Evolutionary conservation across 1,284 basidiomycete genomes (phyloP), one percentile per base, ranked within the genome.

Genomic region (Nidula niveotomentosa): DNA sequence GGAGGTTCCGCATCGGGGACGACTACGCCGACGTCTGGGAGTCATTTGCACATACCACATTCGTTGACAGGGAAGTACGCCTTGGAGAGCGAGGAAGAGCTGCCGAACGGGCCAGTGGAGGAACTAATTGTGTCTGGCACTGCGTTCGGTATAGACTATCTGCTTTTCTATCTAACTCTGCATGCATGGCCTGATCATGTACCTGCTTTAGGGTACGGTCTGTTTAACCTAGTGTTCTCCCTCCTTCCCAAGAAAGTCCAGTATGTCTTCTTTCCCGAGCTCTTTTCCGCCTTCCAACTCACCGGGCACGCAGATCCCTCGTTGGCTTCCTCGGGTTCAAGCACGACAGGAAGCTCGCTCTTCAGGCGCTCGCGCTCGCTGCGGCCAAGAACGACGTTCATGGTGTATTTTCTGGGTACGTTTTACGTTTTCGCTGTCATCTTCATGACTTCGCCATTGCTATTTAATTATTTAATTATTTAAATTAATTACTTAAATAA

Each of bases 171-270:
- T 41, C 37, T 35, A 34, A 33, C 49, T 54, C 46, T 49, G 30
- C 41, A 48, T 9, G n/a, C 35, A 34, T 36, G 52, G 45, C 9
- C n/a, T n/a, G 45, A 15, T 54, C 36, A 12, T 35, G 23, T 10
- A 36, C 37, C 49, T 56, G 52, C 33, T 2, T 8, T 36, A 83
- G 80, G 86, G 0, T 84, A 74, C 62, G 90, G 89, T 0, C 64
- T 92, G 23, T 92, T 92, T 71, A 91, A 91, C 62, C 79, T 92
- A 48, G 84, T 90, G 8, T 84, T 92, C 58, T 90, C 88, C 1
- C 71, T 92, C 10, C 71, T 92, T 10, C 90, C 90, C 12, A 83
- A 83, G 55, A 84, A 81, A 63, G 72, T 86, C 52, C 84, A 86
- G 86, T 88, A 58, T 55, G 80, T 68, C 39, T 48, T n/a, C 30